Percentiles rank a stretch among this genome's conserved stretches.
Conservation (phyloP, 495 filamentous ascomycete species). For the Achaetomiella virescens region DNA sequence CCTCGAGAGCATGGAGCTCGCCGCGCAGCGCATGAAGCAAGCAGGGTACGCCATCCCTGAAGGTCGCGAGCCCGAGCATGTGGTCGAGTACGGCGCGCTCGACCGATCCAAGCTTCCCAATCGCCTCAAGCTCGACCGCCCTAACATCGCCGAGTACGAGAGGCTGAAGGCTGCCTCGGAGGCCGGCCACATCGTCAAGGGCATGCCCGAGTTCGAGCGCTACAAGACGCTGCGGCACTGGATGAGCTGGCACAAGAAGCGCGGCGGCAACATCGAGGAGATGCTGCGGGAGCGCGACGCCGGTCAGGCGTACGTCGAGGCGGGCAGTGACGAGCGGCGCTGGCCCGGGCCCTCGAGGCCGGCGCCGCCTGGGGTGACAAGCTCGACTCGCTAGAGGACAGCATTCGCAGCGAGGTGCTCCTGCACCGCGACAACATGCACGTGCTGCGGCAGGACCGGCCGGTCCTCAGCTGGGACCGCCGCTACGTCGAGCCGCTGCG, state of each 20-base stretch:
- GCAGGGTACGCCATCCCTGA: constrained; percentile 25
- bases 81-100: constrained; percentile 24
- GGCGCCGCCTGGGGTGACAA: constrained; percentile 5
- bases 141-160: constrained; percentile 27
- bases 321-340: neutral
- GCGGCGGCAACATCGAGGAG: constrained; percentile 22
- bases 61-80: constrained; percentile 27
- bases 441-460: constrained; percentile 37
- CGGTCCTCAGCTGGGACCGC: constrained; percentile 56
- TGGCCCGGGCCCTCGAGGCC: neutral
- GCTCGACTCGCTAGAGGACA: constrained; percentile 6
- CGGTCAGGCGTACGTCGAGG: neutral
- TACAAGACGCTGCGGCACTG: constrained; percentile 24
- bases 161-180: constrained; percentile 29
- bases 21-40: constrained; percentile 30
- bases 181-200: constrained; percentile 15
- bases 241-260: constrained; percentile 17
- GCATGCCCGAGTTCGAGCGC: constrained; percentile 16
- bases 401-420: constrained; percentile 19
- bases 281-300: constrained; percentile 17
- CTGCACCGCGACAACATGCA: constrained; percentile 44
- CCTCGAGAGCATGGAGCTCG: constrained; percentile 21
- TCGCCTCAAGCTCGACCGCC: constrained; percentile 23
- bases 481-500: constrained; percentile 48
- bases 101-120: constrained; percentile 2